A percentile compares a stretch with the other conserved stretches of the same genome.
Conservation (phyloP, 2,329 filamentous ascomycete species). For the Hymenotorrendiella dingleyae region DNA sequence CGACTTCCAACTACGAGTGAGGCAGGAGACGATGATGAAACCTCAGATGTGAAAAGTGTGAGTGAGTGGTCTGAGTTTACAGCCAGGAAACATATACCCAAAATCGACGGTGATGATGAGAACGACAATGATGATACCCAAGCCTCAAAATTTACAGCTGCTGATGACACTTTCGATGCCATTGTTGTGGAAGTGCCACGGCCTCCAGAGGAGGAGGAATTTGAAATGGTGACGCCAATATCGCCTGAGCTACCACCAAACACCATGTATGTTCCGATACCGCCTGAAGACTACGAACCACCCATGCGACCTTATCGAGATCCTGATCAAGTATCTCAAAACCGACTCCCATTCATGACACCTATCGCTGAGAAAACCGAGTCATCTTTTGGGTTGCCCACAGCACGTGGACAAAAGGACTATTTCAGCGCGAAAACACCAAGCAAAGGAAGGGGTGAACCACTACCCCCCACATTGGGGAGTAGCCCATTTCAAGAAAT, state of each 20-base stretch:
- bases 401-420: constrained; percentile 49
- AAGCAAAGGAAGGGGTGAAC: constrained; percentile 43
- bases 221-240: constrained; percentile 42
- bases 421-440: constrained; percentile 70
- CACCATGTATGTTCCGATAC: constrained; percentile 69
- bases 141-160: constrained; percentile 37
- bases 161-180: constrained; percentile 29
- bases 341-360: constrained; percentile 95
- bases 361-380: constrained; percentile 96
- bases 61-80: constrained; percentile 90
- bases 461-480: constrained; percentile 30
- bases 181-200: constrained; percentile 29
- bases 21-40: constrained; percentile 58
- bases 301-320: constrained; percentile 77
- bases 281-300: constrained; percentile 80
- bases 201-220: constrained; percentile 30
- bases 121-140: constrained; percentile 29
- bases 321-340: constrained; percentile 74
- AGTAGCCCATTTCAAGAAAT: constrained; percentile 71
- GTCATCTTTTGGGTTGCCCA: constrained; percentile 67
- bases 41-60: constrained; percentile 54
- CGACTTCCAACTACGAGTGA: constrained; percentile 61
- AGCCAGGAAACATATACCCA: constrained; percentile 62
- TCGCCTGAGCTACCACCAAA: constrained; percentile 32
- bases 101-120: constrained; percentile 34